Evolutionary conservation across 345 rosid species (phyloP).

Genomic region (Pistacia integerrima): DNA sequence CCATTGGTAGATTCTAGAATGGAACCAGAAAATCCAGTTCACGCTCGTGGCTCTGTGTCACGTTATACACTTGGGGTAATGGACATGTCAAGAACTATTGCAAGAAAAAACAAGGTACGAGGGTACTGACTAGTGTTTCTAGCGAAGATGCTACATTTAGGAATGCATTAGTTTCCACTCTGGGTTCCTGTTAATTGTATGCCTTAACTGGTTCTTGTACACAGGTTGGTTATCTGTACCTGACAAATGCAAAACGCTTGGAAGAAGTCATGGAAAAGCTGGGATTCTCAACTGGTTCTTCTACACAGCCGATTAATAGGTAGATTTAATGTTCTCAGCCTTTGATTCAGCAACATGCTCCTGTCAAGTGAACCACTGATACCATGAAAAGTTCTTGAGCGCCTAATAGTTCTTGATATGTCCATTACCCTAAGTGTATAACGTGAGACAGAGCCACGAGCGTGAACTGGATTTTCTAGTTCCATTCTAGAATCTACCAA

Average conservation of each 20-base stretch:
- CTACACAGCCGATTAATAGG: no score
- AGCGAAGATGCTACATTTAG: no score
- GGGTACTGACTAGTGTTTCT: no score
- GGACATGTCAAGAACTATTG: constrained; percentile 29
- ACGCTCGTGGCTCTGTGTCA: constrained; percentile 9
- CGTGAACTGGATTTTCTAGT: constrained; percentile 16
- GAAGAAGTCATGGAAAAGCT: no score
- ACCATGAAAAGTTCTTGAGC: constrained; percentile 36
- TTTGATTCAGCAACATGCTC: constrained; percentile 41
- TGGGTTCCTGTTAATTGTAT: no score
- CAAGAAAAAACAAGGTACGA: no score
- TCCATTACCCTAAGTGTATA: constrained; percentile 27
- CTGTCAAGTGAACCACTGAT: constrained; percentile 43
- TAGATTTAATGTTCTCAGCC: constrained; percentile 65
- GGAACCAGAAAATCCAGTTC: constrained; percentile 22
- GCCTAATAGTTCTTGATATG: constrained; percentile 35
- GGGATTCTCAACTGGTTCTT: no score
- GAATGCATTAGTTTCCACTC: no score
- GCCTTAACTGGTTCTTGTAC: no score
- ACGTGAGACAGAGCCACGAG: constrained; percentile 9
- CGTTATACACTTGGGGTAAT: constrained; percentile 27
- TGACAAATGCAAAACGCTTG: no score
- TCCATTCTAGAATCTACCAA: constrained; percentile 19
- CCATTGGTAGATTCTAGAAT: constrained; percentile 17
- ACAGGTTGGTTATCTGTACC: no score